Percentiles rank a stretch among this genome's conserved stretches.
phyloP scores from a whole-genome alignment of 768 basidiomycete genomes.

The Phaeotremella fagi region DNA sequence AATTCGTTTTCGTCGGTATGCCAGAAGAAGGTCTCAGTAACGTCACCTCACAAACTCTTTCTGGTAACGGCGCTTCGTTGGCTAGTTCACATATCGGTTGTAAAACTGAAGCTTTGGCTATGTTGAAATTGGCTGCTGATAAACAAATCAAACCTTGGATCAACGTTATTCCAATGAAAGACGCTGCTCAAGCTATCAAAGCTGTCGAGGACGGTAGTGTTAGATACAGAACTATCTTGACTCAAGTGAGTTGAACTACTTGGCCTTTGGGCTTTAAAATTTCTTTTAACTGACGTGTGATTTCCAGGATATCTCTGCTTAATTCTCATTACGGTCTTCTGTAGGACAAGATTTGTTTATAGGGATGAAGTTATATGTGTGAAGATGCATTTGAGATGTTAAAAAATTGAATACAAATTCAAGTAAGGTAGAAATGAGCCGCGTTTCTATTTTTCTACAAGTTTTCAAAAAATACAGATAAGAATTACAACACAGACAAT shows the following conservation, averaged over 20 bases:
- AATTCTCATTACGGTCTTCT: too few species aligned
- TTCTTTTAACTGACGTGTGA: not conserved
- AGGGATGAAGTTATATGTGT: not conserved
- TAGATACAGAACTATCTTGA: constrained; percentile 58
- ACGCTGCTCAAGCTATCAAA: constrained; percentile 55
- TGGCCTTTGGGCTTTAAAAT: not conserved
- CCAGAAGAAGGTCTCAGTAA: constrained; percentile 55
- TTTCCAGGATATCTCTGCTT: constrained; percentile 16
- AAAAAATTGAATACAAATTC: too few species aligned
- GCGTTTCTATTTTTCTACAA: too few species aligned
- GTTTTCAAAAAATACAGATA: too few species aligned
- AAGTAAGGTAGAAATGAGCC: too few species aligned
- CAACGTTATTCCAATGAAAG: constrained; percentile 55
- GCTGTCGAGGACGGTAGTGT: constrained; percentile 55
- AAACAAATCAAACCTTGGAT: constrained; percentile 58
- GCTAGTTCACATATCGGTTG: constrained; percentile 54
- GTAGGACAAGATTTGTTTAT: too few species aligned
- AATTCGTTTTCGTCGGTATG: constrained; percentile 59
- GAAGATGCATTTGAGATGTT: too few species aligned
- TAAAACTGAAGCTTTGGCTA: constrained; percentile 58
- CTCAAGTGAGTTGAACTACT: constrained; percentile 25
- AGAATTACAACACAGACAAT: too few species aligned
- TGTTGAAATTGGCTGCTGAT: constrained; percentile 61
- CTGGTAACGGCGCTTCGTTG: constrained; percentile 41
- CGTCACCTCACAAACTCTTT: constrained; percentile 49